Conservation (phyloP, 768 basidiomycete species). For the Collybiopsis confluens region DNA sequence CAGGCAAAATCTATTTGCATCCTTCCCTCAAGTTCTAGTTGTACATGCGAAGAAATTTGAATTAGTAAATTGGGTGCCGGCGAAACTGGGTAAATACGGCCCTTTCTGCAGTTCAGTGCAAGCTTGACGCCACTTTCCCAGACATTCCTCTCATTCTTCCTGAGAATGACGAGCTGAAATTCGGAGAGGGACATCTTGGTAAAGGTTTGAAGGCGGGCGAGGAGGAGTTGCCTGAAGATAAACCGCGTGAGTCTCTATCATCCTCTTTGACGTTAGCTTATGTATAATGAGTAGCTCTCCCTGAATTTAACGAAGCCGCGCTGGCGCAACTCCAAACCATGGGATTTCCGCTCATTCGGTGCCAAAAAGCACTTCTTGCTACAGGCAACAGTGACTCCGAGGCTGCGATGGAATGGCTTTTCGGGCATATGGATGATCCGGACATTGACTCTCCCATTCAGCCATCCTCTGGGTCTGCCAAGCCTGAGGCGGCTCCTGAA, state of each 20-base stretch:
- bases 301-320: conserved; percentile 70
- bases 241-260: conserved; percentile 23
- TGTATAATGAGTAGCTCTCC: conserved; percentile 17
- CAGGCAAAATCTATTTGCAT: conserved; percentile 62
- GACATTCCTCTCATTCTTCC: conserved; percentile 85
- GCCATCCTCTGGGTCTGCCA: conserved; percentile 18
- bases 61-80: conserved; percentile 93
- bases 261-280: background rate
- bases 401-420: conserved; percentile 93
- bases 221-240: conserved; percentile 59
- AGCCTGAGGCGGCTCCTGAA: conserved; percentile 60
- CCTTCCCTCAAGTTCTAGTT: conserved; percentile 85
- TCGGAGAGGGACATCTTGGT: conserved; percentile 61
- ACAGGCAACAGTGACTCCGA: conserved; percentile 71
- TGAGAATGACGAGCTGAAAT: conserved; percentile 45
- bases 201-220: conserved; percentile 69
- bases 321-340: conserved; percentile 78
- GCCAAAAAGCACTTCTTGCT: conserved; percentile 86
- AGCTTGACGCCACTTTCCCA: conserved; percentile 23
- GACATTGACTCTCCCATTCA: conserved; percentile 85
- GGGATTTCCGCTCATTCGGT: conserved; percentile 86
- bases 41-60: conserved; percentile 94
- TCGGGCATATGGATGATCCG: conserved; percentile 91
- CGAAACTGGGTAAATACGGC: conserved; percentile 71
- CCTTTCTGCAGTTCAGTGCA: background rate